Evolutionary conservation across 1,284 basidiomycete genomes (phyloP), one percentile per base, ranked within the genome.

Genomic region (Trametes hirsuta): DNA sequence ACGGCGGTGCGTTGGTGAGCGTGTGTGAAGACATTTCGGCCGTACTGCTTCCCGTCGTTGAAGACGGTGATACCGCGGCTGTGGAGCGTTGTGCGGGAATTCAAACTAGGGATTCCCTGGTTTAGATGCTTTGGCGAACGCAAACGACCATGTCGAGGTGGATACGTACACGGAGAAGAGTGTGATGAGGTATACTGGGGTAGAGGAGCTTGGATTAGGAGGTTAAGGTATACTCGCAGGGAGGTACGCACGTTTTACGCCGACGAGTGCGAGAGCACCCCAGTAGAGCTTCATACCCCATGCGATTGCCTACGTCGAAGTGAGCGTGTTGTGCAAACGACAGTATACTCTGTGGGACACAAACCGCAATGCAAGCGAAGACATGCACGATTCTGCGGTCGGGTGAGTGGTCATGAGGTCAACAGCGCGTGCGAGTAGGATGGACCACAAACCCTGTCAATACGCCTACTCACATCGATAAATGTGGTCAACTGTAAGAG

Each of bases 61-160:
- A 47, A 58, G 25, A 58, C 22, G 12, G 41, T 36, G 18, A 58
- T 24, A 6, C 51, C 57, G 21, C 39, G 47, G 47, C 51, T 53
- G 14, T 53, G 21, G 22, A 45, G 35, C 34, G 48, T 51, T 36
- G 48, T 53, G 46, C 57, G 51, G 11, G 57, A 59, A 46, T 59
- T 59, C 9, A 59, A 41, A 18, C 57, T 59, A 24, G 24, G 35
- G 2, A 9, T 22, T 0, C n/a, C 40, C 15, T 15, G 18, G 37
- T 37, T 22, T 9, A 4, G 15, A 1, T 4, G 21, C n/a, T 14
- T 21, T 12, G 22, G 18, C 14, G 40, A 15, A 12, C 9, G 11
- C 4, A 22, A n/a, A 35, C 22, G 15, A 2, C 21, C 41, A 18
- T 6, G 40, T 15, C 25, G 34, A 5, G n/a, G 22, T 22, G 15